These are phyloP conservation scores for Sclerotiophoma versabilis DNA, from an alignment of 2,329 filamentous ascomycete genomes.

Conservation along the genomic window DNA sequence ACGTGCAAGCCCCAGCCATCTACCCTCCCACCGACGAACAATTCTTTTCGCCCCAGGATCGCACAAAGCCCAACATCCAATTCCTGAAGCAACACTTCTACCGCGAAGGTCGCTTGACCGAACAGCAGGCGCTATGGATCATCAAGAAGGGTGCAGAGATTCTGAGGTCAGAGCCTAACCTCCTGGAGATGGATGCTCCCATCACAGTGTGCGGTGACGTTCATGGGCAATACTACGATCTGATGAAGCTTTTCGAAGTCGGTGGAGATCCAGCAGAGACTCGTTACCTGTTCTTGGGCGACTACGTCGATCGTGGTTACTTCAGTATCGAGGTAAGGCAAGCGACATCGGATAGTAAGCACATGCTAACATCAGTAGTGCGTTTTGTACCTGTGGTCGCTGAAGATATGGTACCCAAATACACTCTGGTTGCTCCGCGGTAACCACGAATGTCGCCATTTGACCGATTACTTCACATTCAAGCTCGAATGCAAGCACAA, in stretches of 20 bases:
- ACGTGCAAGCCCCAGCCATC: conserved; percentile 97
- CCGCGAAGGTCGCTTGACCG: conserved; percentile 92
- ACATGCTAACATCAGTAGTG: conserved; percentile 63
- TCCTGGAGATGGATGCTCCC: conserved; percentile 98
- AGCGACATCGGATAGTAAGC: not conserved
- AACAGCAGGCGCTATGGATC: conserved; percentile 97
- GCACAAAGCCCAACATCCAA: conserved; percentile 85
- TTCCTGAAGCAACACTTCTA: conserved; percentile 99
- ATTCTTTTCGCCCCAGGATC: conserved; percentile 88
- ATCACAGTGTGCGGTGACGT: conserved; percentile 99
- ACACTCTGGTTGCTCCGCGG: conserved; percentile 95
- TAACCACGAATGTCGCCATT: conserved; percentile 97
- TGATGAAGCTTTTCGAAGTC: conserved; percentile 99
- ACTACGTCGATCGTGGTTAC: conserved; percentile 98
- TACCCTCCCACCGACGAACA: conserved; percentile 90
- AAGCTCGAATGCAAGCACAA: conserved; percentile 99
- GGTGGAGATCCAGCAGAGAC: conserved; percentile 97
- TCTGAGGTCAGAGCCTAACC: conserved; percentile 87
- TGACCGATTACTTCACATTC: conserved; percentile 99
- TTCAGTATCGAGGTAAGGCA: conserved; percentile 85
- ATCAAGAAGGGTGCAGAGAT: conserved; percentile 87
- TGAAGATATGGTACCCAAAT: conserved; percentile 99
- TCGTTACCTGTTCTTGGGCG: conserved; percentile 93
- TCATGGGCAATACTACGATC: conserved; percentile 97
- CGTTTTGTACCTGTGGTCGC: conserved; percentile 94